These are phyloP conservation scores for Phaeosphaeria sp. DNA, from an alignment of 2,329 filamentous ascomycete species.

Conservation along the genomic window DNA sequence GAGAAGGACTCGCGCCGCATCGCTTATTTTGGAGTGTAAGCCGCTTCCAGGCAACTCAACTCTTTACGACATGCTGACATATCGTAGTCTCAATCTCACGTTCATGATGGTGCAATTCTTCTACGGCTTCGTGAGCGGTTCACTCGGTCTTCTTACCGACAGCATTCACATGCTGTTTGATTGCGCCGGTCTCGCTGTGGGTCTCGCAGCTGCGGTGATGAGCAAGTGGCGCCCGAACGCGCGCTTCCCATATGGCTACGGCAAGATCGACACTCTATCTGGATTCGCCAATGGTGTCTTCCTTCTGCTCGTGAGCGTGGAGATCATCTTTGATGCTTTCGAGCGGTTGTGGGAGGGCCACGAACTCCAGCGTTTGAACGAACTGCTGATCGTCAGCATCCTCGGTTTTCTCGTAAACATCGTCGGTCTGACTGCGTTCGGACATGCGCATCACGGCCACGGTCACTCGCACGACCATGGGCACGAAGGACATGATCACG, in stretches of 20 bases:
- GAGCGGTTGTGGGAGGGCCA: constrained; percentile 85
- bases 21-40: constrained; percentile 94
- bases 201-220: constrained; percentile 89
- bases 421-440: constrained; percentile 87
- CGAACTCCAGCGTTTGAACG: constrained; percentile 81
- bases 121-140: constrained; percentile 93
- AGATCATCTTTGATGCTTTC: constrained; percentile 94
- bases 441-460: constrained; percentile 63
- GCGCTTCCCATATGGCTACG: constrained; percentile 91
- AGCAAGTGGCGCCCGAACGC: constrained; percentile 94
- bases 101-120: constrained; percentile 97
- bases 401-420: constrained; percentile 89
- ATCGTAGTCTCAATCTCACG: constrained; percentile 78
- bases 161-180: constrained; percentile 99
- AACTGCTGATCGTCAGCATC: constrained; percentile 87
- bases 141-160: constrained; percentile 91
- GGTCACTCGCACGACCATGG: constrained; percentile 55
- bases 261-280: constrained; percentile 94
- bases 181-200: constrained; percentile 89
- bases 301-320: constrained; percentile 91
- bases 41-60: constrained; percentile 2
- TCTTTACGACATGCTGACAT: not conserved
- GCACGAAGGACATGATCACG: constrained; percentile 36
- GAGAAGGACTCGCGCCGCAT: constrained; percentile 95
- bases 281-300: constrained; percentile 97